Conservation (phyloP, 768 basidiomycete species). For the Lactarius evosmus region DNA sequence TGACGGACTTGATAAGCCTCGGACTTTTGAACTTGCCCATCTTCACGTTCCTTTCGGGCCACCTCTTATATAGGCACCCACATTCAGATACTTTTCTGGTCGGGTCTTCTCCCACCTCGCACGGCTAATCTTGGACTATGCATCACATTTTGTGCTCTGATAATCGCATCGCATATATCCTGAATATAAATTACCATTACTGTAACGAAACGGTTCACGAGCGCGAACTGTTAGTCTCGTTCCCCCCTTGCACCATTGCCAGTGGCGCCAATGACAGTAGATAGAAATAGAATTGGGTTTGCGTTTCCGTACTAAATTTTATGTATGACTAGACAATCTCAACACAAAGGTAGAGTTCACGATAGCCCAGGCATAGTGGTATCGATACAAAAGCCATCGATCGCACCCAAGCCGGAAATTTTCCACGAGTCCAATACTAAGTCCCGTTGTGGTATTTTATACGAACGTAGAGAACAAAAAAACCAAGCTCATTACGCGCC, state of each 20-base stretch:
- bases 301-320: neutral
- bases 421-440: neutral
- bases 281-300: neutral
- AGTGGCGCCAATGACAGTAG: neutral
- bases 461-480: no score
- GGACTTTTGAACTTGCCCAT: constrained; percentile 14
- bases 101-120: neutral
- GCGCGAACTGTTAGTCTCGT: neutral
- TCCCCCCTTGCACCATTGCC: no score
- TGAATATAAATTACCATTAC: constrained; percentile 18
- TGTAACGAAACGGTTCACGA: neutral
- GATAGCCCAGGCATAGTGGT: neutral
- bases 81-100: neutral
- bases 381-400: neutral
- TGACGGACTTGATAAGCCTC: constrained; percentile 21
- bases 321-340: neutral
- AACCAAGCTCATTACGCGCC: no score
- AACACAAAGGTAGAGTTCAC: neutral
- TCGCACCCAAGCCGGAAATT: neutral
- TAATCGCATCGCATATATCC: constrained; percentile 23
- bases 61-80: constrained; percentile 6
- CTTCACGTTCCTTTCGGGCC: neutral
- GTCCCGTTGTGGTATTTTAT: neutral
- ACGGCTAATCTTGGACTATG: constrained; percentile 25
- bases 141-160: constrained; percentile 25